Evolutionary conservation across 2,329 filamentous ascomycete species (phyloP).

Genomic region (Triangularia setosa): DNA sequence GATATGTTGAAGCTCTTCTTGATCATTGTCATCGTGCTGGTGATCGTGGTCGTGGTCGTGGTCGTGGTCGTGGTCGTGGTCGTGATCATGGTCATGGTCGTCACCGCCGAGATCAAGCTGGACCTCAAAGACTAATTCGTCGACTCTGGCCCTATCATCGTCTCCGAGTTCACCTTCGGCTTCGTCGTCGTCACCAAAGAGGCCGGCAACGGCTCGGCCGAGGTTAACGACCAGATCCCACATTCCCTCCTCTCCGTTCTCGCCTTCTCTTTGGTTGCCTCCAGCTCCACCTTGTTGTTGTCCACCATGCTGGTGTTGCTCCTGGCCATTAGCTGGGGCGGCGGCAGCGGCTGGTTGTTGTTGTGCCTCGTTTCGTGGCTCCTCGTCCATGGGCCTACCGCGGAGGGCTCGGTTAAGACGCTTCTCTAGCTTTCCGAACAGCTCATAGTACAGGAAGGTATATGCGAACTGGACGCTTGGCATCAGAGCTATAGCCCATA

Average conservation of each 20-base stretch:
- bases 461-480: constrained; percentile 43
- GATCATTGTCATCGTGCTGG: constrained; percentile 41
- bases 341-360: neutral
- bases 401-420: constrained; percentile 46
- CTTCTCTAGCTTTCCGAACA: constrained; percentile 45
- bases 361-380: constrained; percentile 1
- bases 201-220: constrained; percentile 10
- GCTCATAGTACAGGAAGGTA: constrained; percentile 42
- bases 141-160: constrained; percentile 2
- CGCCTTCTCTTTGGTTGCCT: neutral
- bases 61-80: constrained; percentile 21
- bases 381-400: constrained; percentile 31
- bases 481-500: constrained; percentile 47
- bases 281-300: constrained; percentile 11
- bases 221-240: constrained; percentile 12
- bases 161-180: neutral
- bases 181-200: constrained; percentile 11
- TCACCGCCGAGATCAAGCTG: constrained; percentile 25
- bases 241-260: constrained; percentile 14
- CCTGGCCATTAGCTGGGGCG: neutral
- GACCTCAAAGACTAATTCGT: constrained; percentile 22
- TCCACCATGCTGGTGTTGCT: neutral
- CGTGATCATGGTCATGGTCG: constrained; percentile 21
- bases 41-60: constrained; percentile 20
- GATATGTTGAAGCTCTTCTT: constrained; percentile 18